Conservation (phyloP, 2,329 filamentous ascomycete species). For the Colletotrichum liriopes region DNA sequence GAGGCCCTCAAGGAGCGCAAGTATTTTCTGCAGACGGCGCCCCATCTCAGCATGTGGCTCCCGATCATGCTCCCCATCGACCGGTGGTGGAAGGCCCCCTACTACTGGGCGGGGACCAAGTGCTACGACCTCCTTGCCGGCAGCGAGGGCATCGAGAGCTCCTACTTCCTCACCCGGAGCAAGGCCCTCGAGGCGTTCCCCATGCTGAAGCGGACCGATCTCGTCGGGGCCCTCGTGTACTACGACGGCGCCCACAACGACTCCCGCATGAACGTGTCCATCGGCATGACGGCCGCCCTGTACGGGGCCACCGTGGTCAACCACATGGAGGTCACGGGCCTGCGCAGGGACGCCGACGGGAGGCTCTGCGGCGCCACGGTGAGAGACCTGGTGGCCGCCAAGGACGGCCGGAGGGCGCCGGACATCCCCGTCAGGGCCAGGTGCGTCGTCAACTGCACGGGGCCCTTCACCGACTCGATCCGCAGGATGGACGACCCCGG, state of each 20-base stretch:
- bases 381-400: conserved; percentile 78
- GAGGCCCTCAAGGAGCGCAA: conserved; percentile 82
- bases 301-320: conserved; percentile 89
- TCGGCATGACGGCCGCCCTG: conserved; percentile 90
- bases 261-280: conserved; percentile 91
- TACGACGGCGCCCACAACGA: conserved; percentile 95
- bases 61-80: conserved; percentile 72
- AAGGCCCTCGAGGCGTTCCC: conserved; percentile 91
- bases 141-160: conserved; percentile 89
- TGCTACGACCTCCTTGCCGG: conserved; percentile 89
- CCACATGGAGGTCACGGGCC: conserved; percentile 83
- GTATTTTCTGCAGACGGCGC: conserved; percentile 69
- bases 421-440: conserved; percentile 55
- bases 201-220: conserved; percentile 85
- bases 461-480: conserved; percentile 89
- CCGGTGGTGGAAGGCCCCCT: conserved; percentile 84
- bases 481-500: conserved; percentile 85
- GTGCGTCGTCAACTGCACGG: conserved; percentile 90
- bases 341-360: conserved; percentile 82
- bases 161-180: conserved; percentile 89
- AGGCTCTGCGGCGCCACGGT: conserved; percentile 80
- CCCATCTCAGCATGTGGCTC: too few relatives aligned
- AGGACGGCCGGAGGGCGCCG: too few relatives aligned
- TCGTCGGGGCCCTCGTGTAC: conserved; percentile 89
- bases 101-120: conserved; percentile 85